Percentiles rank a stretch among this genome's conserved stretches.
phyloP scores from a whole-genome alignment of 2,329 filamentous ascomycete species.

The Gliomastix tumulicola region DNA sequence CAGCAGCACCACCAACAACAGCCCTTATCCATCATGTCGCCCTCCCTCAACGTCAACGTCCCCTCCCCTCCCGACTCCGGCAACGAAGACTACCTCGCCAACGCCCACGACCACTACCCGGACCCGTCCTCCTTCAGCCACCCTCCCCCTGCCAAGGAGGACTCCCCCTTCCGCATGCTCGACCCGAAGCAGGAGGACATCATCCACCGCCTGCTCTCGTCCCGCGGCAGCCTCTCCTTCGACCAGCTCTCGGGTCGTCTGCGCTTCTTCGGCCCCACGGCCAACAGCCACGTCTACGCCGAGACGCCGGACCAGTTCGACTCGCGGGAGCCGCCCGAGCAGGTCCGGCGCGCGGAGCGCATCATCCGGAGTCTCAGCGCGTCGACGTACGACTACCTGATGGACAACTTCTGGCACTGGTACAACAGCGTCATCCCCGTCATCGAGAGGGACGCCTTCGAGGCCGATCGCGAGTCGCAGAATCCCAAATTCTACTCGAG shows the following conservation, averaged over 20 bases:
- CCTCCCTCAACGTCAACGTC: constrained; percentile 16
- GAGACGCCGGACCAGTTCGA: constrained; percentile 24
- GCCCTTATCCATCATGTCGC: constrained; percentile 5
- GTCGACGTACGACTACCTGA: constrained; percentile 44
- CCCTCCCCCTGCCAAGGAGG: constrained; percentile 12
- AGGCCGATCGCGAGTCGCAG: constrained; percentile 35
- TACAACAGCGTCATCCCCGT: constrained; percentile 43
- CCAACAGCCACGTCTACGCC: constrained; percentile 44
- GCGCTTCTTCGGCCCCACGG: constrained; percentile 46
- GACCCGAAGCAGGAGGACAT: constrained; percentile 37
- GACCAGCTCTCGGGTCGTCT: constrained; percentile 42
- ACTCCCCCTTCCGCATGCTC: constrained; percentile 24
- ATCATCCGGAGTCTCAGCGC: constrained; percentile 36
- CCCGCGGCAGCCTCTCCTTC: constrained; percentile 41
- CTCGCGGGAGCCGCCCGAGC: constrained; percentile 32
- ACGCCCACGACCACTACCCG: background rate
- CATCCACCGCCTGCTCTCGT: constrained; percentile 39
- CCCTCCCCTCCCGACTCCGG: constrained; percentile 10
- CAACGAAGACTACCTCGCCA: constrained; percentile 9
- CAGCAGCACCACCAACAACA: no score
- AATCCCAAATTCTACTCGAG: constrained; percentile 41
- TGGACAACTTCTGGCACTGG: constrained; percentile 42
- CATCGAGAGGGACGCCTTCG: constrained; percentile 41
- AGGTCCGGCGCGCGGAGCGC: constrained; percentile 35
- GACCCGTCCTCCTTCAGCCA: background rate